Percentiles rank a stretch among this genome's conserved stretches.
Conservation (phyloP, 2,329 filamentous ascomycete genomes). For the Pyrenophora tritici-repentis region DNA sequence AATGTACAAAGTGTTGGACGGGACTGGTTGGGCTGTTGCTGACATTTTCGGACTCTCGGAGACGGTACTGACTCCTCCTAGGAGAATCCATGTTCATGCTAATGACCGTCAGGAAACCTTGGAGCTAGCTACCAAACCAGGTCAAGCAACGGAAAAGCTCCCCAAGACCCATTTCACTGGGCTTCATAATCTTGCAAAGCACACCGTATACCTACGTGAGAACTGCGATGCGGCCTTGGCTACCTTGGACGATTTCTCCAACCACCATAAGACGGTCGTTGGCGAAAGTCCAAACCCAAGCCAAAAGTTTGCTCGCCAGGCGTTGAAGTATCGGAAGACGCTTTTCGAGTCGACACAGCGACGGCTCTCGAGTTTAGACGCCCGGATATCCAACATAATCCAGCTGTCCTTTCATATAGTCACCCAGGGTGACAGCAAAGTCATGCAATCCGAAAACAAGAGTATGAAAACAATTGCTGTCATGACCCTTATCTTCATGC, state of each 20-base stretch:
- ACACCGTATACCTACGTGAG: slow-evolving; percentile 47
- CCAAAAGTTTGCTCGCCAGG: slow-evolving; percentile 19
- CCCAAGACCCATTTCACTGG: slow-evolving; percentile 26
- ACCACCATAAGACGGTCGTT: slow-evolving; percentile 21
- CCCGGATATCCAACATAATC: slow-evolving; percentile 47
- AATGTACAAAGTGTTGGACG: slow-evolving; percentile 39
- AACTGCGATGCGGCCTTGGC: slow-evolving; percentile 37
- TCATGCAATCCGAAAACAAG: slow-evolving; percentile 46
- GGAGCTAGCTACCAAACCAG: slow-evolving; percentile 22
- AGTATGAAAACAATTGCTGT: slow-evolving; percentile 55
- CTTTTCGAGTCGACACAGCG: slow-evolving; percentile 44
- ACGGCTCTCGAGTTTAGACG: slow-evolving; percentile 43
- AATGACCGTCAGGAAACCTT: slow-evolving; percentile 26
- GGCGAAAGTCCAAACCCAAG: slow-evolving; percentile 6
- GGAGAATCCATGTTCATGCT: background rate
- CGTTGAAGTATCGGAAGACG: slow-evolving; percentile 38
- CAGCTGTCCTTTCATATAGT: slow-evolving; percentile 50
- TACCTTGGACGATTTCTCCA: slow-evolving; percentile 32
- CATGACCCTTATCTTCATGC: slow-evolving; percentile 52
- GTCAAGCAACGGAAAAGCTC: slow-evolving; percentile 25
- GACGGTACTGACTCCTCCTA: slow-evolving; percentile 19
- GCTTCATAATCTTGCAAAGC: slow-evolving; percentile 49
- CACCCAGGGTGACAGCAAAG: slow-evolving; percentile 45
- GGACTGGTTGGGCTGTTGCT: slow-evolving; percentile 34
- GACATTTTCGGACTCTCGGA: slow-evolving; percentile 42